Evolutionary conservation across 2,329 filamentous ascomycete species (phyloP).

Genomic region (Bipolaris victoriae): DNA sequence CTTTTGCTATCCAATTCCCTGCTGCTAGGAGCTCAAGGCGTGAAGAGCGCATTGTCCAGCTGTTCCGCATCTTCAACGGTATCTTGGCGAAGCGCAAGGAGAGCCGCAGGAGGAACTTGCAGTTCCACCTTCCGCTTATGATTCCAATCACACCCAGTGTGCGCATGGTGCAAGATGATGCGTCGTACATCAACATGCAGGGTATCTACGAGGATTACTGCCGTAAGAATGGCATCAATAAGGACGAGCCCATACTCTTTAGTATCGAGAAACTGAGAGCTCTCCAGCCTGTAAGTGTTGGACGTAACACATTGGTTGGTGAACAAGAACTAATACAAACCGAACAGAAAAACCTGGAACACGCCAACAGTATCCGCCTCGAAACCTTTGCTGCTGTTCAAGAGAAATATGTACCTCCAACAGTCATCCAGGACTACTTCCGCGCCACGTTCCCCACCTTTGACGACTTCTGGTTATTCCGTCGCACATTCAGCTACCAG

Average conservation of each 20-base stretch:
- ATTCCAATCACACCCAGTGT: constrained; percentile 94
- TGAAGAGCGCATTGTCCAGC: constrained; percentile 92
- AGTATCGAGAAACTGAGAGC: constrained; percentile 92
- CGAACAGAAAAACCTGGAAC: constrained; percentile 69
- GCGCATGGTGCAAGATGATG: constrained; percentile 92
- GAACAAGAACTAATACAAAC: constrained; percentile 8
- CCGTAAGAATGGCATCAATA: constrained; percentile 81
- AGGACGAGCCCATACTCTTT: constrained; percentile 94
- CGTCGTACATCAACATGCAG: constrained; percentile 91
- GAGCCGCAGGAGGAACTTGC: constrained; percentile 87
- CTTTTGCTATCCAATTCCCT: constrained; percentile 95
- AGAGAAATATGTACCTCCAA: constrained; percentile 87
- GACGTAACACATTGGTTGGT: background rate
- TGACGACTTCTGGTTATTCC: constrained; percentile 97
- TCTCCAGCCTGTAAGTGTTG: constrained; percentile 54
- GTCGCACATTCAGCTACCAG: constrained; percentile 94
- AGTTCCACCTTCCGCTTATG: constrained; percentile 96
- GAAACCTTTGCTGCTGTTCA: constrained; percentile 97
- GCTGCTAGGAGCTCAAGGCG: constrained; percentile 89
- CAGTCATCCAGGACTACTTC: constrained; percentile 86
- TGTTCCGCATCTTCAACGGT: constrained; percentile 97
- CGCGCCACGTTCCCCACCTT: constrained; percentile 85
- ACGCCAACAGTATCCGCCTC: constrained; percentile 73
- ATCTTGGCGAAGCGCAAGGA: constrained; percentile 92
- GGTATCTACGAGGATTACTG: constrained; percentile 97